These are phyloP conservation scores for Hebeloma cylindrosporum DNA, from an alignment of 768 basidiomycete genomes.

Conservation along the genomic window DNA sequence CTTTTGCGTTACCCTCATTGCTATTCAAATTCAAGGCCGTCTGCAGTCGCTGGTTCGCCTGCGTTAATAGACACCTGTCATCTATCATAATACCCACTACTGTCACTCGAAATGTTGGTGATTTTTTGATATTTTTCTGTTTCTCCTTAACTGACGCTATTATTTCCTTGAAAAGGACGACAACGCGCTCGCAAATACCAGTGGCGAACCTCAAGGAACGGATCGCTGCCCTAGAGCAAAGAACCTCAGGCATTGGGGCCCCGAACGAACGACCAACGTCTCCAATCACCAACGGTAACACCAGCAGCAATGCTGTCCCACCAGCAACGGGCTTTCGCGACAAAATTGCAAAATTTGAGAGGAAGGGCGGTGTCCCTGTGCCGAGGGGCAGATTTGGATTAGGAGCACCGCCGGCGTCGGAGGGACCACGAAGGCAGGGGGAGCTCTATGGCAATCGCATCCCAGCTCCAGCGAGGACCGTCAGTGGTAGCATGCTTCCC, in stretches of 20 bases:
- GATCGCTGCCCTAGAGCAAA: constrained; percentile 78
- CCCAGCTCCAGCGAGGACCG: constrained; percentile 38
- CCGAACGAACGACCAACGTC: constrained; percentile 29
- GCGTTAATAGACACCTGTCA: constrained; percentile 17
- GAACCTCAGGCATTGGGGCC: constrained; percentile 31
- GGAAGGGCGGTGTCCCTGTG: constrained; percentile 71
- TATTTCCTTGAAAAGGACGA: constrained; percentile 21
- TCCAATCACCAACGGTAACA: constrained; percentile 23
- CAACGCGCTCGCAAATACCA: constrained; percentile 32
- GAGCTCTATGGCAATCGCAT: constrained; percentile 79
- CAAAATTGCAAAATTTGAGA: constrained; percentile 81
- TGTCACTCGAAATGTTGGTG: constrained; percentile 18
- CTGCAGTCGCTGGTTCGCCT: constrained; percentile 21
- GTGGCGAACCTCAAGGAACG: constrained; percentile 73
- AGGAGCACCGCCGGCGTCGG: constrained; percentile 58
- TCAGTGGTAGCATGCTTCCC: constrained; percentile 27
- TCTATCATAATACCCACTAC: constrained; percentile 4
- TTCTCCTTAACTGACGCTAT: constrained; percentile 1
- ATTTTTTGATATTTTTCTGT: neutral
- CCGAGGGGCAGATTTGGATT: constrained; percentile 76
- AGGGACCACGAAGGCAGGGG: constrained; percentile 50
- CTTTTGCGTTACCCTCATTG: constrained; percentile 12
- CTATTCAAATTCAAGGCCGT: constrained; percentile 1
- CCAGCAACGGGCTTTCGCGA: constrained; percentile 43
- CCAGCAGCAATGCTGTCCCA: constrained; percentile 26